These are phyloP conservation scores for Saccharomycopsis olivae DNA, from an alignment of 805 yeast genomes.

Conservation along the genomic window DNA sequence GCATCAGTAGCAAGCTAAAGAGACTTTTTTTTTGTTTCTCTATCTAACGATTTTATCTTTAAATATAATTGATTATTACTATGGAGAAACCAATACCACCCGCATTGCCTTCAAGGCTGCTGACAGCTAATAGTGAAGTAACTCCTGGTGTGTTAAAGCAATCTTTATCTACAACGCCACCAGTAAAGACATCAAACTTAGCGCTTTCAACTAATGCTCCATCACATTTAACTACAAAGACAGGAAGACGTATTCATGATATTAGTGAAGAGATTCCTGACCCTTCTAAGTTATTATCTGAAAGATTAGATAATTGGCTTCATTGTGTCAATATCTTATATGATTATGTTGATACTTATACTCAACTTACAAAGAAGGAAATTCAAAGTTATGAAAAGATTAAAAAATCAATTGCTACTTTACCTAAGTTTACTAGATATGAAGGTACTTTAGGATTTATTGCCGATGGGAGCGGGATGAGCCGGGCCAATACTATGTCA, in stretches of 20 bases:
- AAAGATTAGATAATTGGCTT: slow-evolving; percentile 14
- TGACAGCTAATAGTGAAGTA: too few relatives aligned
- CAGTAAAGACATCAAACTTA: too few relatives aligned
- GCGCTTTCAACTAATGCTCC: too few relatives aligned
- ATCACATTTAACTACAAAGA: too few relatives aligned
- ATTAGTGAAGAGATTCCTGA: slow-evolving; percentile 18
- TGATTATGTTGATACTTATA: slow-evolving; percentile 17
- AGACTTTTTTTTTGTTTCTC: too few relatives aligned
- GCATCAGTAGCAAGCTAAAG: too few relatives aligned
- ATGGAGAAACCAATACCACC: too few relatives aligned
- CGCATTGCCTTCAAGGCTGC: too few relatives aligned
- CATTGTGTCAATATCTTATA: slow-evolving; percentile 14
- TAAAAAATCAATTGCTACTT: slow-evolving; percentile 14
- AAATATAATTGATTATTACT: too few relatives aligned
- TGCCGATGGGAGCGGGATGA: neutral
- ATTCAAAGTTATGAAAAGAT: slow-evolving; percentile 18
- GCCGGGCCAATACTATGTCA: neutral
- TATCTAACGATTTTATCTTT: too few relatives aligned
- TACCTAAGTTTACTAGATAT: slow-evolving; percentile 16
- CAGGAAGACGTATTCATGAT: slow-evolving; percentile 12
- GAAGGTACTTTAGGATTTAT: slow-evolving; percentile 6
- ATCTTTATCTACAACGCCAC: too few relatives aligned
- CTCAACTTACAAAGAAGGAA: slow-evolving; percentile 12
- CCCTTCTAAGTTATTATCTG: slow-evolving; percentile 10
- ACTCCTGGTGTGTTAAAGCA: too few relatives aligned